Evolutionary conservation across 805 yeast species (phyloP).

Genomic region (Ogataea pilisensis): DNA sequence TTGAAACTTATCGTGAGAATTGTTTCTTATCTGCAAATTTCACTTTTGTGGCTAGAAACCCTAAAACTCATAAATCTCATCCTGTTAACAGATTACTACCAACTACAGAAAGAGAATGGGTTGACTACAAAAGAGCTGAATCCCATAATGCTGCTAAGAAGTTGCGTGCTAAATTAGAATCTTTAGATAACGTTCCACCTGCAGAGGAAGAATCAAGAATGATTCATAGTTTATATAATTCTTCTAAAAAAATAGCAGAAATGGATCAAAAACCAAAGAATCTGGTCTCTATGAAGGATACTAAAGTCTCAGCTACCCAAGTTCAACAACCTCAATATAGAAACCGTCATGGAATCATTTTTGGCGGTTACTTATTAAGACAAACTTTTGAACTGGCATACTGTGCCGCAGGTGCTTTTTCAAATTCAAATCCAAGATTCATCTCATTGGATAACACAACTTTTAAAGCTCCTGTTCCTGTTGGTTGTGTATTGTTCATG

Average conservation of each 20-base stretch:
- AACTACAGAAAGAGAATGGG: conserved; percentile 68
- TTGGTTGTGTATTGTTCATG: conserved; percentile 83
- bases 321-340: conserved; percentile 97
- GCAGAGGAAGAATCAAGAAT: conserved; percentile 70
- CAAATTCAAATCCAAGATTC: conserved; percentile 82
- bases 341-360: conserved; percentile 91
- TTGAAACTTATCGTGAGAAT: conserved; percentile 51
- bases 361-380: conserved; percentile 90
- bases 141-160: conserved; percentile 85
- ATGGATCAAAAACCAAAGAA: conserved; percentile 42
- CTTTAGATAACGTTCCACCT: conserved; percentile 62
- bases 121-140: conserved; percentile 84
- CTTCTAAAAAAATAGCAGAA: conserved; percentile 36
- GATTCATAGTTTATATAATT: conserved; percentile 74
- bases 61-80: conserved; percentile 84
- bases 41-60: conserved; percentile 94
- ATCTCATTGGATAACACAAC: conserved; percentile 88
- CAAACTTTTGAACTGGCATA: conserved; percentile 93
- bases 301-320: conserved; percentile 67
- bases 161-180: conserved; percentile 62
- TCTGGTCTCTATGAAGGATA: conserved; percentile 64
- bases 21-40: conserved; percentile 85
- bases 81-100: conserved; percentile 82
- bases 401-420: conserved; percentile 85
- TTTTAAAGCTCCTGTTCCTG: conserved; percentile 93